Conservation (phyloP, 2,329 filamentous ascomycete genomes). For the Botryosphaeria dothidea region DNA sequence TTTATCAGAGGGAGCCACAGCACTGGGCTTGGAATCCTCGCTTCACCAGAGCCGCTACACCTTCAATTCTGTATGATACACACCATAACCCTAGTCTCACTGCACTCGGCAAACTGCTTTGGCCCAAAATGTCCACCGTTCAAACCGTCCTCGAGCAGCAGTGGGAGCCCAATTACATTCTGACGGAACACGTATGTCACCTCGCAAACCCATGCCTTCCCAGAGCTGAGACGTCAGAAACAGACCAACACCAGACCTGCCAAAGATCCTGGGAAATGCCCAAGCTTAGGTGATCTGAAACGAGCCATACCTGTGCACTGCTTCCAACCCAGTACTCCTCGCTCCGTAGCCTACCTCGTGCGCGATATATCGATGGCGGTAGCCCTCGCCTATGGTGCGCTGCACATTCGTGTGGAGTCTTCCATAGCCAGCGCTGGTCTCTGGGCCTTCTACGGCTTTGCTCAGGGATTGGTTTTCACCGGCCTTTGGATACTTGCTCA, state of each 20-base stretch:
- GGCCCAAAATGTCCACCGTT: neutral
- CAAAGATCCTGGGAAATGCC: neutral
- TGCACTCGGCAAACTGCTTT: neutral
- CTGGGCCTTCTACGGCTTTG: constrained; percentile 62
- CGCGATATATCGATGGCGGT: neutral
- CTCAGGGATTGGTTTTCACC: constrained; percentile 66
- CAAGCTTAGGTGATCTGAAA: neutral
- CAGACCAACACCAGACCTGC: neutral
- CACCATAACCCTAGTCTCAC: neutral
- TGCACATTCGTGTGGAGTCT: neutral
- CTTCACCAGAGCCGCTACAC: too few species aligned
- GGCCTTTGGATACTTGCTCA: constrained; percentile 72
- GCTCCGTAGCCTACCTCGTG: neutral
- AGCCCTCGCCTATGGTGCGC: neutral
- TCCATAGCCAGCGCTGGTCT: constrained; percentile 31
- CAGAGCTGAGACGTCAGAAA: neutral
- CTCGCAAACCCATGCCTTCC: neutral
- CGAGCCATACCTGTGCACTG: neutral
- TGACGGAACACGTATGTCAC: neutral
- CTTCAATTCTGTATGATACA: too few species aligned
- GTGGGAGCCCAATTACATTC: neutral
- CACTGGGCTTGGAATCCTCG: too few species aligned
- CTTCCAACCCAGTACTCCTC: neutral
- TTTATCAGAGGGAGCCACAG: too few species aligned
- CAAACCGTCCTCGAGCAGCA: neutral